Base-by-base conservation (phyloP, 2,329 filamentous ascomycete species). In the Nigrospora sphaerica region DNA sequence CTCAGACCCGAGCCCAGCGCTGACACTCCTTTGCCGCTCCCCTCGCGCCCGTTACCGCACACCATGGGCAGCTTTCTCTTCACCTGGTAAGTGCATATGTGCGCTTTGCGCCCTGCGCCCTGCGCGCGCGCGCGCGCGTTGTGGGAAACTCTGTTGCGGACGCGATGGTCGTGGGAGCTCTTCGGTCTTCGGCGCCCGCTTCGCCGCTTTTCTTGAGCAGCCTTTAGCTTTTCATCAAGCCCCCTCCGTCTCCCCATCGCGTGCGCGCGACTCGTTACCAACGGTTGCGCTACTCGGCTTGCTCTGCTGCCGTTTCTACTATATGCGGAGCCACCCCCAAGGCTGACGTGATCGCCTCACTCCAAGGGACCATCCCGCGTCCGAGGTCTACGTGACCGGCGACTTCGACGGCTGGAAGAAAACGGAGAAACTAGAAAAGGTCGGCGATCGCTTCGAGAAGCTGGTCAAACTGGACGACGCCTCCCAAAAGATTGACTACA, bases 331-430 rank as follows among this genome's bases (percentile, higher is more conserved):
- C 7, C n/a, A n/a, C 31, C 16, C 13, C 16, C 12, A 33, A 19
- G 23, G 43, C 54, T 56, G 34, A 55, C 42, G 37, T 41, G 19
- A 14, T 45, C 43, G 38, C 44, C 46, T 43, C 42, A 19, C 44
- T 33, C 51, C 57, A 69, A 96, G 92, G 92, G 81, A 85, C 63
- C 84, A 93, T 66, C 74, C 82, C 58, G 91, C 87, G 63, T 78
- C 83, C 56, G 86, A 95, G 64, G 92, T 97, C 66, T 92, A 86
- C 68, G 93, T 97, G 58, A 97, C 92, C 36, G 93, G 93, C 64
- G 92, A 88, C 52, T 97, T 97, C 64, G 92, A 97, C 70, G 79
- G 88, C 71, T 98, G 93, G 93, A 78, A 79, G 56, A 92, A 93
- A 75, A 89, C 82, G 47, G 80, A 92, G 65, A 80, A 86, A 72